Conservation (phyloP, 805 yeast species). For the Kockiozyma suomiensis region DNA sequence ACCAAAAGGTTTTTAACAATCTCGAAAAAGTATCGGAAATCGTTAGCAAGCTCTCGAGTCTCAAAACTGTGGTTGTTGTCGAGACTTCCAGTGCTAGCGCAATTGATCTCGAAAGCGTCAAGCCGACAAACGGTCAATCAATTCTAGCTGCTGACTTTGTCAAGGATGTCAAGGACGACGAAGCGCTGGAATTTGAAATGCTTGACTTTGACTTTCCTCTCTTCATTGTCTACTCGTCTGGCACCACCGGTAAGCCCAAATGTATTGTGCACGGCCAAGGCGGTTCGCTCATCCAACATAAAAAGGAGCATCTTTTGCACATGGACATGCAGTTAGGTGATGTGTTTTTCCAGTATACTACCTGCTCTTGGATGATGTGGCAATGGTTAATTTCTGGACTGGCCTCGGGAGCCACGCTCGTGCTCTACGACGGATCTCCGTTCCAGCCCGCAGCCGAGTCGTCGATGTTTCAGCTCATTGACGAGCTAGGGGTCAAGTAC, state of each 20-base stretch:
- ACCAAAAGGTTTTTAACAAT: constrained; percentile 32
- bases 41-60: constrained; percentile 17
- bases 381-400: constrained; percentile 38
- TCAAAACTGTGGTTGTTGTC: constrained; percentile 25
- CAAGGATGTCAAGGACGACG: constrained; percentile 6
- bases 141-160: constrained; percentile 8
- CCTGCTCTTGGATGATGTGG: constrained; percentile 40
- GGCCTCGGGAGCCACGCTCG: constrained; percentile 36
- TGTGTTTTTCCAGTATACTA: constrained; percentile 36
- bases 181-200: constrained; percentile 28
- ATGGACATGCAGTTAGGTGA: constrained; percentile 33
- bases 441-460: constrained; percentile 33
- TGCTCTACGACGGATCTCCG: constrained; percentile 37
- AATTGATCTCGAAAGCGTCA: constrained; percentile 17
- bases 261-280: constrained; percentile 38
- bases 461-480: constrained; percentile 34
- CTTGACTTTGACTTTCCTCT: constrained; percentile 35
- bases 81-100: constrained; percentile 5
- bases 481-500: constrained; percentile 34
- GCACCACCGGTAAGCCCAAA: constrained; percentile 37
- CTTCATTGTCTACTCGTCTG: constrained; percentile 37
- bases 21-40: constrained; percentile 29
- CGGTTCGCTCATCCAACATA: constrained; percentile 35
- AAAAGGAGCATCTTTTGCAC: constrained; percentile 35
- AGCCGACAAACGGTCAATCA: constrained; percentile 10